A percentile compares a stretch with the other conserved stretches of the same genome.
phyloP scores from a whole-genome alignment of 768 basidiomycete species.

The Tricholoma sp. region DNA sequence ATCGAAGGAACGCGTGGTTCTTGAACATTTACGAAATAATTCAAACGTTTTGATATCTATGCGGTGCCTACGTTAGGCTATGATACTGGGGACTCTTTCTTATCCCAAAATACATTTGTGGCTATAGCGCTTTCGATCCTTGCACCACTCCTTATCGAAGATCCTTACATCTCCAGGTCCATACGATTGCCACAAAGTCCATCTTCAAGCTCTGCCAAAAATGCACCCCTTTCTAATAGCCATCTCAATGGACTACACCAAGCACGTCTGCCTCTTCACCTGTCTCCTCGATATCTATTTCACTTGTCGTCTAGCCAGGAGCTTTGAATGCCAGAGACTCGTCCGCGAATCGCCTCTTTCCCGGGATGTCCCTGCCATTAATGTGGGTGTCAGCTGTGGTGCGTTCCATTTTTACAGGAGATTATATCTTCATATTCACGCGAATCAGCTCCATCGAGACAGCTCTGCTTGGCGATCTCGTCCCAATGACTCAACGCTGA shows the following conservation, averaged over 20 bases:
- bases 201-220: background rate
- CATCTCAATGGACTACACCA: background rate
- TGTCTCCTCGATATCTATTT: background rate
- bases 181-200: background rate
- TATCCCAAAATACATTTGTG: background rate
- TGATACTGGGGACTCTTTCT: background rate
- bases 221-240: too few relatives aligned
- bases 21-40: background rate
- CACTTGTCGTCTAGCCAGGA: background rate
- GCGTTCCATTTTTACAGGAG: background rate
- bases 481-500: background rate
- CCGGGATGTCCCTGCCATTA: background rate
- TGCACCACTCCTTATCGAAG: background rate
- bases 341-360: background rate
- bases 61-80: background rate
- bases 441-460: background rate
- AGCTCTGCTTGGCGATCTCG: background rate
- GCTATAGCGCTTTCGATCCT: background rate
- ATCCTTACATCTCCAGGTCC: background rate
- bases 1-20: background rate
- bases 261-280: too few relatives aligned
- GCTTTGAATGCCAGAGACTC: background rate
- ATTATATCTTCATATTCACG: too few relatives aligned
- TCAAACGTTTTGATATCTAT: background rate
- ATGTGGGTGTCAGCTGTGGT: background rate